A percentile compares a stretch with the other conserved stretches of the same genome.
phyloP scores from a whole-genome alignment of 192 early-diverging fungal species.

The Thoreauomyces humboldtii region DNA sequence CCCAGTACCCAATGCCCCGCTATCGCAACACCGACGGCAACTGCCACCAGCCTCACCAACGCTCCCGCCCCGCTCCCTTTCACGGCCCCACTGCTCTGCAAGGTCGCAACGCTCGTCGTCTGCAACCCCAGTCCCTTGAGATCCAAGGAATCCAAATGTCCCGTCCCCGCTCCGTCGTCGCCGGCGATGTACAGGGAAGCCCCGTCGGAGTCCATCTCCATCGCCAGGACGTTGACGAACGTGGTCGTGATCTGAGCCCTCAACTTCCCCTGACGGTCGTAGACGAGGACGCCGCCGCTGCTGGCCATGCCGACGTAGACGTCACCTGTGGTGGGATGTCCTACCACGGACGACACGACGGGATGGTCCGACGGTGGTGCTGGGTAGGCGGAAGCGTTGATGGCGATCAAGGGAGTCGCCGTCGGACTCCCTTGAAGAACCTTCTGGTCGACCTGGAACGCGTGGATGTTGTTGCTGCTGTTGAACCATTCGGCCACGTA shows the following conservation, averaged over 20 bases:
- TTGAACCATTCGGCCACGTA: conserved; percentile 32
- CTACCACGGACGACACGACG: conserved; percentile 15
- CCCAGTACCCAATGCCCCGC: too few species aligned
- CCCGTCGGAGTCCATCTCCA: conserved; percentile 23
- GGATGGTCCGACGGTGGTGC: conserved; percentile 15
- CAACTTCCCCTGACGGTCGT: conserved; percentile 13
- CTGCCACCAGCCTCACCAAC: too few species aligned
- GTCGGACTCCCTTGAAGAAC: neutral
- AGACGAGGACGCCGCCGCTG: conserved; percentile 20
- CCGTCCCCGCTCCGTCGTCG: conserved; percentile 20
- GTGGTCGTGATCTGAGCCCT: conserved; percentile 20
- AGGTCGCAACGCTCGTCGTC: neutral
- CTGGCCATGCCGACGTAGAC: conserved; percentile 22
- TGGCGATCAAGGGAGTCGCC: neutral
- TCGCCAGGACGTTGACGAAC: conserved; percentile 19
- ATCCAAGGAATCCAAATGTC: conserved; percentile 7
- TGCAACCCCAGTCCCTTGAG: conserved; percentile 5
- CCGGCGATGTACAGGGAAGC: conserved; percentile 10
- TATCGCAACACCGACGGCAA: too few species aligned
- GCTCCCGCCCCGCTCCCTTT: too few species aligned
- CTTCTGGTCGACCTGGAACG: neutral
- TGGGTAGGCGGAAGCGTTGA: conserved; percentile 17
- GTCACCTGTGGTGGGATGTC: conserved; percentile 16
- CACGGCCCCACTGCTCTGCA: neutral
- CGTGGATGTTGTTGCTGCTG: conserved; percentile 20